Conservation (phyloP, 768 basidiomycete species). For the Mycena amicta region DNA sequence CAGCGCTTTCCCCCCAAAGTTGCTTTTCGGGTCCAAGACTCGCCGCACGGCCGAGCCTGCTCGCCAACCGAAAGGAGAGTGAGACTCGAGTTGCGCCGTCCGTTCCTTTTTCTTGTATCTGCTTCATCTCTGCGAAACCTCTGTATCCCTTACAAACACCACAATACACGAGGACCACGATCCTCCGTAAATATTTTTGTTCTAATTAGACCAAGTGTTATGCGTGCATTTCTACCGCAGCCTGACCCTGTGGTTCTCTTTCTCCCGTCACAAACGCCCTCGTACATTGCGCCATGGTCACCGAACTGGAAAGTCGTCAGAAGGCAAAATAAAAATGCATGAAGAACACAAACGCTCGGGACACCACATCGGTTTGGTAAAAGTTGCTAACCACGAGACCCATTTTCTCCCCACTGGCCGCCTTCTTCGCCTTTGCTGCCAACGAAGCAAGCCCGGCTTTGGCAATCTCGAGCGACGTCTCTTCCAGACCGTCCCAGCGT, state of each 20-base stretch:
- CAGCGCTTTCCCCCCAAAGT: neutral
- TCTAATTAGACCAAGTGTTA: slow-evolving; percentile 26
- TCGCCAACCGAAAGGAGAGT: neutral
- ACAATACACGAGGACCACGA: too few relatives aligned
- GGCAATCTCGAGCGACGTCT: slow-evolving; percentile 72
- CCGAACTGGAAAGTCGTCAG: slow-evolving; percentile 43
- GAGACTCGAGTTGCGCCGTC: neutral
- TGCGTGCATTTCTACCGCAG: slow-evolving; percentile 43
- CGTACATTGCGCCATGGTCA: slow-evolving; percentile 95
- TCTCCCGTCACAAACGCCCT: slow-evolving; percentile 82
- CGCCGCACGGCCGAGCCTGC: neutral
- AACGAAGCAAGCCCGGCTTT: slow-evolving; percentile 68
- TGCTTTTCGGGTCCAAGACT: neutral
- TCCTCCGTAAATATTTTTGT: slow-evolving; percentile 7
- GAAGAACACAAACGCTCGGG: slow-evolving; percentile 67
- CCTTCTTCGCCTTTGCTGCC: slow-evolving; percentile 34
- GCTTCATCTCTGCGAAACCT: neutral
- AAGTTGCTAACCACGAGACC: slow-evolving; percentile 81
- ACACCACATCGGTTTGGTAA: slow-evolving; percentile 95
- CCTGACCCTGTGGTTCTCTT: slow-evolving; percentile 59
- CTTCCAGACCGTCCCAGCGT: slow-evolving; percentile 81
- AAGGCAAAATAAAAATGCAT: neutral
- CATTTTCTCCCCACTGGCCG: slow-evolving; percentile 58
- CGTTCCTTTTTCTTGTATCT: neutral
- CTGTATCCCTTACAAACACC: neutral